Base-by-base conservation (phyloP, 164 flowering plant species). In the Dillenia suffruticosa region DNA sequence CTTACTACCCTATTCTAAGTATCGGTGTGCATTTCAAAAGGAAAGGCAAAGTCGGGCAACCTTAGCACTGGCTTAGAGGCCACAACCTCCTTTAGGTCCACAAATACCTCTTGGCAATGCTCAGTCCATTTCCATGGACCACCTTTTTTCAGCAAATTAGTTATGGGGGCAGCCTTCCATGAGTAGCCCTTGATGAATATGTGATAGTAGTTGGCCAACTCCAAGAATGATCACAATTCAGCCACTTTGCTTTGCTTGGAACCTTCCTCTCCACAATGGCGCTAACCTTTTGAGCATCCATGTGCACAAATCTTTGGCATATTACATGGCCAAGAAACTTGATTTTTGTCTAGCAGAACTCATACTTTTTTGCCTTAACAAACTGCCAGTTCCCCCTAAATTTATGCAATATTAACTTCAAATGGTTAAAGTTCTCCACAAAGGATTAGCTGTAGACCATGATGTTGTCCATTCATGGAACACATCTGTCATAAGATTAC, bases 1-100 rank as follows among this genome's bases (percentile, higher is more conserved):
- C 46, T 19, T 12, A 32, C 0, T 1, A 19, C 3, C 14, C 2
- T 32, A 9, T 24, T 15, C 9, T 0, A 56, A 12, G 32, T 32
- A 15, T 52, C 58, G 9, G 10, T 56, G 9, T 12, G 58, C 16
- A 32, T 10, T 15, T 55, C 45, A 5, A 19, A 32, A 2, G 46
- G 46, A 2, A 13, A 8, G 6, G 2, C 5, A 2, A 24, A 12
- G 11, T 32, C 9, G 0, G n/a, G n/a, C 11, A 46, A 15, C 3
- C 46, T 43, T 22, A 54, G 52, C 1, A 46, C 5, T 9, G n/a
- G 22, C 6, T 54, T 46, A 10, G 1, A 6, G 22, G 26, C 26
- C 2, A 68, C 15, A 3, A 45, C 62, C 3, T 22, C 11, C 51
- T 68, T 68, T 2, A 68, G 46, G 9, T 4, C 8, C 2, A 62